Percentiles rank a stretch among this genome's conserved stretches.
phyloP scores from a whole-genome alignment of 352 stramenopile genomes.

The Globisporangium middletonii region DNA sequence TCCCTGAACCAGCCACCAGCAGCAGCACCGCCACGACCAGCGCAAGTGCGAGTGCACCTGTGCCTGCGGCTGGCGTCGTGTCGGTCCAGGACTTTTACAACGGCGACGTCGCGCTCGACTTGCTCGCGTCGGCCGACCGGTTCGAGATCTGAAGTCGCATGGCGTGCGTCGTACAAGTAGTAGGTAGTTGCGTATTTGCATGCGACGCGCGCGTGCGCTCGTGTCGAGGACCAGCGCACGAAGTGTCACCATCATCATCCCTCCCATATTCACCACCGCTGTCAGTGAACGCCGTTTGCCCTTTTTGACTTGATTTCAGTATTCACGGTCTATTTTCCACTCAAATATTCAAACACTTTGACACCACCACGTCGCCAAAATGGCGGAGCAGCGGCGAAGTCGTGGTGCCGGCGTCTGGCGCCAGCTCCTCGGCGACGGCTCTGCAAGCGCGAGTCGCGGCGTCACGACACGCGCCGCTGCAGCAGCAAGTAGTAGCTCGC shows the following conservation, averaged over 20 bases:
- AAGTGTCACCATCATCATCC: no score
- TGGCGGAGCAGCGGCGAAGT: no score
- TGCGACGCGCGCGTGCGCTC: neutral
- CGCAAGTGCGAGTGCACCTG: constrained; percentile 5
- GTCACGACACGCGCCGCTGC: neutral
- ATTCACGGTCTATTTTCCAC: no score
- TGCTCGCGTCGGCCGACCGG: constrained; percentile 33
- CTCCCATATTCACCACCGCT: no score
- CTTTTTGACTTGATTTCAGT: no score
- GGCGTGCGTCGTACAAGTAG: constrained; percentile 3
- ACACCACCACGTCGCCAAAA: no score
- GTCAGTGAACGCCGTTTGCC: no score
- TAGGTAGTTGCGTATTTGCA: constrained; percentile 3
- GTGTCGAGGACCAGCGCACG: no score
- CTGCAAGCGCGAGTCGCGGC: neutral
- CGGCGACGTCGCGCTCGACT: constrained; percentile 29
- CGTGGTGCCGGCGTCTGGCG: neutral
- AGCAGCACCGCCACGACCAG: constrained; percentile 1
- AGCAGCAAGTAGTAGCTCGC: neutral
- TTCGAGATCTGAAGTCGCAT: constrained; percentile 39
- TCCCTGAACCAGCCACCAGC: constrained; percentile 25
- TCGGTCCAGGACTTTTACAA: constrained; percentile 59
- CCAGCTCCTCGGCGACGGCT: constrained; percentile 1
- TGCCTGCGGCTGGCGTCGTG: constrained; percentile 21
- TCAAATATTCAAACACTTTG: no score